A percentile compares a stretch with the other conserved stretches of the same genome.
These are phyloP conservation scores for Penicillium alfredii DNA, from an alignment of 495 filamentous ascomycete species.

Conservation along the genomic window DNA sequence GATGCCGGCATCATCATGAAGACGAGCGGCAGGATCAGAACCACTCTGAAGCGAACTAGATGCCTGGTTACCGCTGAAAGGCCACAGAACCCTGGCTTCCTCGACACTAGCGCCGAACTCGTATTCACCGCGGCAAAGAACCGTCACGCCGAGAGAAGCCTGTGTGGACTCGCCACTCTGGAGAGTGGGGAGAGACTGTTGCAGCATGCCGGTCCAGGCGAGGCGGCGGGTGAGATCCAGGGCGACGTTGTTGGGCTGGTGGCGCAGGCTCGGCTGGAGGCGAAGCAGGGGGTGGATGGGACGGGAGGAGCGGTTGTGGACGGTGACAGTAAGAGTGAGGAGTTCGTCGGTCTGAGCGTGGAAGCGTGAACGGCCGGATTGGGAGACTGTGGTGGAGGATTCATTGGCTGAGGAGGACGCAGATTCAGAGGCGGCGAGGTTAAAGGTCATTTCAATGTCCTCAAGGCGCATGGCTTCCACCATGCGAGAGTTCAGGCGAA, in stretches of 20 bases:
- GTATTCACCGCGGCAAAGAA: conserved; percentile 73
- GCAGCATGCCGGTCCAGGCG: conserved; percentile 77
- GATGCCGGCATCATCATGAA: conserved; percentile 36
- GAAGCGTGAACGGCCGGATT: conserved; percentile 46
- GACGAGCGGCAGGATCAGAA: conserved; percentile 19
- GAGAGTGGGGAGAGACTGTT: conserved; percentile 62
- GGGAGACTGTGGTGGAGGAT: conserved; percentile 20
- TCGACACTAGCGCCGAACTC: conserved; percentile 78
- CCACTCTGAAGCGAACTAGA: conserved; percentile 4
- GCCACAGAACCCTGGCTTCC: conserved; percentile 52
- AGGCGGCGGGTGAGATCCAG: conserved; percentile 80
- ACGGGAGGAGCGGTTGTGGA: conserved; percentile 64
- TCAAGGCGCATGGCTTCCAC: conserved; percentile 77
- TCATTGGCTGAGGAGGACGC: conserved; percentile 13
- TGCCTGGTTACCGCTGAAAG: conserved; percentile 2
- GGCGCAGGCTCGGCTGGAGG: conserved; percentile 67
- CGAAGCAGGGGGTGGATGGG: conserved; percentile 70
- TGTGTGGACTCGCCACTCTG: conserved; percentile 47
- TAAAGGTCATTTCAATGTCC: conserved; percentile 66
- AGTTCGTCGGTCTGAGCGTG: conserved; percentile 64
- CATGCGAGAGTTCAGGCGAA: conserved; percentile 72
- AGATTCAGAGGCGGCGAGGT: too few species aligned
- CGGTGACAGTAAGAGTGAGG: conserved; percentile 56
- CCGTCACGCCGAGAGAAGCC: conserved; percentile 58
- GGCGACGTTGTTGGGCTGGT: conserved; percentile 65